These are phyloP conservation scores for Coprinopsis strossmayeri DNA, from an alignment of 768 basidiomycete genomes.

Conservation along the genomic window DNA sequence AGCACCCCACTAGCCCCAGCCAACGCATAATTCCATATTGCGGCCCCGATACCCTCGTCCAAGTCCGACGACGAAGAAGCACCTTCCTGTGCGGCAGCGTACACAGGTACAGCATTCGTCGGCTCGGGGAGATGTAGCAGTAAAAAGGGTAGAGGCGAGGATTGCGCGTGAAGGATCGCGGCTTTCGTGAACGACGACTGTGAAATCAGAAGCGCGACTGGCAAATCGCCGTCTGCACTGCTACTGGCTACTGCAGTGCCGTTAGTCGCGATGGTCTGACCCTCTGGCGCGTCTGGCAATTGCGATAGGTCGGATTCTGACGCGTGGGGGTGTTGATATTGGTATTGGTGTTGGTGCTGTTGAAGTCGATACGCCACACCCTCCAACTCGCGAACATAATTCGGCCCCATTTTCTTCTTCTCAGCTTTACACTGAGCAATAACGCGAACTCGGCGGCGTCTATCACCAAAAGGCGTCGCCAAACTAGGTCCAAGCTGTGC, in stretches of 20 bases:
- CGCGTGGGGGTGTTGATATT: too few species aligned
- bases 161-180: constrained; percentile 62
- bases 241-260: background rate
- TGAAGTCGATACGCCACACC: constrained; percentile 66
- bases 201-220: constrained; percentile 73
- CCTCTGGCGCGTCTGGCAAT: too few species aligned
- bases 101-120: too few species aligned
- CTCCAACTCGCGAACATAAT: constrained; percentile 83
- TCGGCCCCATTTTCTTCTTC: constrained; percentile 71
- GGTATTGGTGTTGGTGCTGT: too few species aligned
- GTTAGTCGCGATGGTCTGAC: background rate
- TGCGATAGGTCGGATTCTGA: too few species aligned
- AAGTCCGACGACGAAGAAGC: background rate
- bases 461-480: too few species aligned
- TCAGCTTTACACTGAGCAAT: constrained; percentile 92
- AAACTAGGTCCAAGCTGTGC: too few species aligned
- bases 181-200: constrained; percentile 73
- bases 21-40: constrained; percentile 68
- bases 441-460: constrained; percentile 58
- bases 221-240: background rate
- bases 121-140: constrained; percentile 77
- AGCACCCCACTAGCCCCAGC: constrained; percentile 48
- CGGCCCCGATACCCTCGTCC: constrained; percentile 32
- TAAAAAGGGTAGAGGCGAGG: constrained; percentile 73
- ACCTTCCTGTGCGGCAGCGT: too few species aligned